Evolutionary conservation across 371 early-diverging fungal species (phyloP).

Genomic region (Mortierella sp.): DNA sequence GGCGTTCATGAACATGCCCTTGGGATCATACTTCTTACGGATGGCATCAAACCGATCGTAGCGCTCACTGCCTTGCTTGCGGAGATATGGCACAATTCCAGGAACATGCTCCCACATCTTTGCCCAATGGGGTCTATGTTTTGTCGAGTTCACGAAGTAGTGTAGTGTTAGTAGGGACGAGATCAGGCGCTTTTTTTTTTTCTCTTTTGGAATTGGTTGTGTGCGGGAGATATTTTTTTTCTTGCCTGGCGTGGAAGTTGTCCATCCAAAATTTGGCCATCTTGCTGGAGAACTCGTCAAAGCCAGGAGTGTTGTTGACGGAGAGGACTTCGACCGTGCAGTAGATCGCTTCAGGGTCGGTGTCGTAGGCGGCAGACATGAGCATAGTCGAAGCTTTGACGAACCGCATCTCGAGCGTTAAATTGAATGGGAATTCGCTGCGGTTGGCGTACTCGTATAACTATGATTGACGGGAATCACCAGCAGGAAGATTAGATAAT

Average conservation of each 20-base stretch:
- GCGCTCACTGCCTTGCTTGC: slow-evolving; percentile 11
- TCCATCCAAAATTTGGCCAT: slow-evolving; percentile 56
- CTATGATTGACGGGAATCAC: slow-evolving; percentile 9
- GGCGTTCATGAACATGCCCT: slow-evolving; percentile 49
- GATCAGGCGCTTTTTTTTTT: background rate
- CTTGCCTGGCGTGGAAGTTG: slow-evolving; percentile 39
- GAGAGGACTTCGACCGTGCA: slow-evolving; percentile 45
- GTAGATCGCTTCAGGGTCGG: slow-evolving; percentile 56
- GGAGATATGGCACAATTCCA: slow-evolving; percentile 39
- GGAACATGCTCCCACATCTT: slow-evolving; percentile 54
- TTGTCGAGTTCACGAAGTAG: too few species aligned
- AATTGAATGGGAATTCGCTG: slow-evolving; percentile 43
- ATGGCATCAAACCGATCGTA: slow-evolving; percentile 42
- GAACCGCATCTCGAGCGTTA: slow-evolving; percentile 49
- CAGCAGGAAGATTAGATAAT: too few species aligned
- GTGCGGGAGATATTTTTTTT: too few species aligned
- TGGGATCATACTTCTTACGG: slow-evolving; percentile 58
- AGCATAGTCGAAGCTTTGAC: slow-evolving; percentile 32
- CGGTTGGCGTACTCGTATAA: slow-evolving; percentile 30
- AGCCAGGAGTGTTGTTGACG: slow-evolving; percentile 29
- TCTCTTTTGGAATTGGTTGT: background rate
- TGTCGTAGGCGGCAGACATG: slow-evolving; percentile 52
- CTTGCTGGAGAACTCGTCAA: slow-evolving; percentile 42
- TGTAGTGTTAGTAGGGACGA: background rate
- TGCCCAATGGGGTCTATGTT: slow-evolving; percentile 50